Conservation (phyloP, 495 filamentous ascomycete species). For the Trichoderma erinaceum region DNA sequence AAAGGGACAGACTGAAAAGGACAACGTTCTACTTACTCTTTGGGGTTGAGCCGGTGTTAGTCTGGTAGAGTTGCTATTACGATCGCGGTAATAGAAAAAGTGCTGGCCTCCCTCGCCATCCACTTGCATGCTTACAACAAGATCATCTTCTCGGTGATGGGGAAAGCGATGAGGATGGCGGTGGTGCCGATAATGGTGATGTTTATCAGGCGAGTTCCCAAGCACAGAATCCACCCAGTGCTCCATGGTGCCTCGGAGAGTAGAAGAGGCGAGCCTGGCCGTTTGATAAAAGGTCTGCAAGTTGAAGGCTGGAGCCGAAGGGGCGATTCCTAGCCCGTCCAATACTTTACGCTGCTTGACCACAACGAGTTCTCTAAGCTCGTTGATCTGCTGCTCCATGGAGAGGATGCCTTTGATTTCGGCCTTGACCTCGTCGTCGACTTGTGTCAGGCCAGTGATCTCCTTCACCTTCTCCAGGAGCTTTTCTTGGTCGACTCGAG, state of each 20-base stretch:
- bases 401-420: neutral
- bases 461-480: conserved; percentile 16
- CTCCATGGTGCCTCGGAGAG: conserved; percentile 5
- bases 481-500: neutral
- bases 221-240: neutral
- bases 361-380: neutral
- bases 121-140: neutral
- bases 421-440: neutral
- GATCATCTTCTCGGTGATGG: neutral
- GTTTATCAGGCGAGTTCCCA: neutral
- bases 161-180: neutral
- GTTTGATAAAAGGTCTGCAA: neutral
- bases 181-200: neutral
- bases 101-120: neutral
- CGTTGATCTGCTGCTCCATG: neutral
- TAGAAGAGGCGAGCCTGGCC: neutral
- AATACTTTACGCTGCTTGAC: neutral
- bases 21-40: neutral
- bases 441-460: neutral
- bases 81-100: conserved; percentile 3
- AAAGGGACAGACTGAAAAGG: neutral
- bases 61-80: neutral
- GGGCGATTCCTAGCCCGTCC: neutral
- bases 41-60: neutral
- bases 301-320: neutral